Base-by-base conservation (phyloP, 192 early-diverging fungal genomes). In the Podila clonocystis region DNA sequence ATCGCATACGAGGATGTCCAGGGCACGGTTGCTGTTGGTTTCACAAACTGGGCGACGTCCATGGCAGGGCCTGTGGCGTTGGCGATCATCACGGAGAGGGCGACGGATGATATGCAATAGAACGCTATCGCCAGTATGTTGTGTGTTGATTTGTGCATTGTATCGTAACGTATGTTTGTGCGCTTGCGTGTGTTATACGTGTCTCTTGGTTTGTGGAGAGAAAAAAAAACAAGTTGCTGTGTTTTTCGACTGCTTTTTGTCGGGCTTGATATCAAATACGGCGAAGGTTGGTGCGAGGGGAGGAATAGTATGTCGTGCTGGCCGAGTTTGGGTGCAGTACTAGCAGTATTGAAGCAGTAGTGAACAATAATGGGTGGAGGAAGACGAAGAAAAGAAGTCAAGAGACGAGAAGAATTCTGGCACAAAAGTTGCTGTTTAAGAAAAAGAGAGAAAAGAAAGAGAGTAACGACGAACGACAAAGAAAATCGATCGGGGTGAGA, bases 1-100 rank as follows among this genome's bases (percentile, higher is more conserved):
- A 36, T 36, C 0, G 34, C 34, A 11, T 36, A 36, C 34, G 34
- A 36, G n/a, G 20, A 26, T 55, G 52, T n/a, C 52, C 52, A 55
- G 1, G 52, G 24, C n/a, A 55, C 24, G 22, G 52, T 55, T 6
- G 52, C 52, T 9, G 52, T 55, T 55, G 52, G 52, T 55, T 55
- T 55, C 24, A 55, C 52, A 55, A 55, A 55, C 52, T 55, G 52
- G 2, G 52, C 24, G 52, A 55, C 52, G 24, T 55, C 52, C 52
- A 55, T 55, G n/a, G 24, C 52, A 55, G 52, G 52, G 52, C 52
- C 52, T 24, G 20, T 55, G n/a, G 52, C 52, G 24, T 55, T 55
- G 3, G 52, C 52, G 24, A 55, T 55, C n/a, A 55, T 55, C 13
- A 55, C 22, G 20, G 52, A 24, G n/a, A 55, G 24, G 20, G 52